phyloP scores from a whole-genome alignment of 2,329 filamentous ascomycete genomes.

The Gyromitra esculenta region DNA sequence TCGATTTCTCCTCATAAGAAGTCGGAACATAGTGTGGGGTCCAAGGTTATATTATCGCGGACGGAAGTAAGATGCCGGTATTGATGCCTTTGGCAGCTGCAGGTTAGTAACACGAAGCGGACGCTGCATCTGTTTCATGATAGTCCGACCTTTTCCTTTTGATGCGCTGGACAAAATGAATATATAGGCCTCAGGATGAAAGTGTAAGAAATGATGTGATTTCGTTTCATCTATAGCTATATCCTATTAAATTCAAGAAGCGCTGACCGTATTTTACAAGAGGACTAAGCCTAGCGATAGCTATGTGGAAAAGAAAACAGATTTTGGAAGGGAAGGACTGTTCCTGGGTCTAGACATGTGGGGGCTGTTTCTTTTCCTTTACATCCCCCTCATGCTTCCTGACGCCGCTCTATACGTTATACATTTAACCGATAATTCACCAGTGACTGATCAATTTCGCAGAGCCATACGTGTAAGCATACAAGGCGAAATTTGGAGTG shows the following conservation, averaged over 20 bases:
- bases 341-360: no score
- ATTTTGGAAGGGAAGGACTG: no score
- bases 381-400: no score
- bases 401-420: no score
- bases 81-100: slow-evolving; percentile 11
- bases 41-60: slow-evolving; percentile 15
- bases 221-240: background rate
- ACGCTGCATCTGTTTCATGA: background rate
- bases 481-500: no score
- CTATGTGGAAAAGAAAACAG: no score
- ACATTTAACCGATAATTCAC: no score
- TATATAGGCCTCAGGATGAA: background rate
- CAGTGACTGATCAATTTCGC: no score
- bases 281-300: no score
- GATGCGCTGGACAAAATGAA: background rate
- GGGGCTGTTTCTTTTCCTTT: no score
- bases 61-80: slow-evolving; percentile 18
- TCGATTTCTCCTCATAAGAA: background rate
- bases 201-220: background rate
- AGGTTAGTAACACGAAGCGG: background rate
- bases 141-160: background rate
- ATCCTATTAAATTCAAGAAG: background rate
- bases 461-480: no score
- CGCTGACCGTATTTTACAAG: background rate
- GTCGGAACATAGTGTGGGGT: slow-evolving; percentile 8